Evolutionary conservation across 2,329 filamentous ascomycete species (phyloP).

Genomic region (Anthostomella pinea): DNA sequence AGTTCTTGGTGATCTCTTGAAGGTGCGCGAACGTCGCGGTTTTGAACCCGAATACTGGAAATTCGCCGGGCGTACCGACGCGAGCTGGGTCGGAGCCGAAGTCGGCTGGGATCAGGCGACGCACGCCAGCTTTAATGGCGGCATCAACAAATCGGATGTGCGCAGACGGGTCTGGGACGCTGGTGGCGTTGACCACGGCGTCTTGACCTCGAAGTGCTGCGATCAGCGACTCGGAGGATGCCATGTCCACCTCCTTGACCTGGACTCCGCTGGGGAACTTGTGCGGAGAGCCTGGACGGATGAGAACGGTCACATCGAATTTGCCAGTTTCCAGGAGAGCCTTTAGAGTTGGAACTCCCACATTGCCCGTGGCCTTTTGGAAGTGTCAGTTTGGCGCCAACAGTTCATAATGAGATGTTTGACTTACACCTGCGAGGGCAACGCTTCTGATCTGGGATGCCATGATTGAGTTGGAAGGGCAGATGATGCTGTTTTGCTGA

Average conservation of each 20-base stretch:
- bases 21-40: conserved; percentile 9
- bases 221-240: conserved; percentile 1
- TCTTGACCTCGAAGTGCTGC: conserved; percentile 3
- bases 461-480: neutral
- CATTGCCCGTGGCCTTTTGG: conserved; percentile 3
- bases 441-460: conserved; percentile 3
- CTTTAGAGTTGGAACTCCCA: conserved; percentile 3
- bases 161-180: neutral
- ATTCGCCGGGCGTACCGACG: conserved; percentile 6
- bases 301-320: conserved; percentile 4
- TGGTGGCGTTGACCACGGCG: conserved; percentile 4
- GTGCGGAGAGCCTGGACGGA: conserved; percentile 3
- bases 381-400: neutral
- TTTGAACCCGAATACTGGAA: conserved; percentile 15
- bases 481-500: no score
- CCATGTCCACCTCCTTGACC: conserved; percentile 1
- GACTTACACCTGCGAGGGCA: conserved; percentile 5
- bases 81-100: conserved; percentile 26
- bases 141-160: conserved; percentile 2
- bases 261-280: conserved; percentile 3
- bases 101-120: conserved; percentile 27
- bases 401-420: neutral
- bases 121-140: neutral
- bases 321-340: conserved; percentile 2
- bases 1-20: conserved; percentile 9